Conservation (phyloP, 768 basidiomycete species). For the Pulveroboletus sp. region DNA sequence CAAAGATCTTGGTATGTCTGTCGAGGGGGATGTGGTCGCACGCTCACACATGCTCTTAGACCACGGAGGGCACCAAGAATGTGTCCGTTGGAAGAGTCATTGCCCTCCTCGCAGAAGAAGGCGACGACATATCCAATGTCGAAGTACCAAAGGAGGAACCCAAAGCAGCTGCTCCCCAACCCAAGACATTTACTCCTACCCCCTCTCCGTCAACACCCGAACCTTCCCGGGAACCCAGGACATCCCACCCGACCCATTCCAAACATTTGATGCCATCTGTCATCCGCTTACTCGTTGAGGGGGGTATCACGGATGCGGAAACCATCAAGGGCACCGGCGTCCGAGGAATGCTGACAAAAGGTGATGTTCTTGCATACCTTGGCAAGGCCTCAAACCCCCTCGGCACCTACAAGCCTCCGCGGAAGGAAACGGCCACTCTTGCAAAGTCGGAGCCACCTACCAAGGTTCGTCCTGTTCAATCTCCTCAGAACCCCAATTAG, state of each 20-base stretch:
- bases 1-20: conserved; percentile 80
- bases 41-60: conserved; percentile 27
- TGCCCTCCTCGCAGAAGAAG: conserved; percentile 92
- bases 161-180: conserved; percentile 15
- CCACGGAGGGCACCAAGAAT: conserved; percentile 76
- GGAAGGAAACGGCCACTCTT: conserved; percentile 24
- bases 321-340: conserved; percentile 86
- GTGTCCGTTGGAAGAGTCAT: conserved; percentile 87
- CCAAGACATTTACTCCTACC: conserved; percentile 21
- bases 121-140: conserved; percentile 89
- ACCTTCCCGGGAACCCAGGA: conserved; percentile 23
- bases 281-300: conserved; percentile 66
- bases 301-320: conserved; percentile 51
- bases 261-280: conserved; percentile 91
- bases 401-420: conserved; percentile 65
- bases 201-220: conserved; percentile 19
- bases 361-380: conserved; percentile 84
- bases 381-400: conserved; percentile 78
- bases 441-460: conserved; percentile 35
- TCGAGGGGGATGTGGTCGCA: not conserved
- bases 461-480: conserved; percentile 33
- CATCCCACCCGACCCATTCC: conserved; percentile 48
- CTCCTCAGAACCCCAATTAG: not conserved
- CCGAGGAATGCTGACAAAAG: conserved; percentile 94
- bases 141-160: conserved; percentile 51